Percentiles rank a stretch among this genome's conserved stretches.
Evolutionary conservation across 1,139 yeast species (phyloP).

Genomic region (Diutina catenulata): DNA sequence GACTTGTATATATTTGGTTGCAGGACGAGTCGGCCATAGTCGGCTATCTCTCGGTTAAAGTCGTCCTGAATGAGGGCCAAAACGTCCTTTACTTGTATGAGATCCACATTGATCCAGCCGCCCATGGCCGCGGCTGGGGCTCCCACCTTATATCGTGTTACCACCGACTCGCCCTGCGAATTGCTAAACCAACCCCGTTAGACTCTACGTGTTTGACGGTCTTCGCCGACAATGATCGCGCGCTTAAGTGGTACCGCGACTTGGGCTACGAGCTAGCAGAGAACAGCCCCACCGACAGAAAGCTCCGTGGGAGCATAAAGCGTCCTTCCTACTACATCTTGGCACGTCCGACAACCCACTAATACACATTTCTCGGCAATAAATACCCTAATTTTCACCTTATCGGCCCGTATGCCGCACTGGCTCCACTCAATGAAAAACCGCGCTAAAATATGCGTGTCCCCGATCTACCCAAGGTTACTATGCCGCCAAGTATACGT

Average conservation of each 20-base stretch:
- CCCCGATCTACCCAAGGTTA: no score
- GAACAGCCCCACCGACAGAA: constrained; percentile 33
- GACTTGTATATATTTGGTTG: constrained; percentile 28
- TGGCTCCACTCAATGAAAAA: no score
- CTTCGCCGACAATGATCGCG: constrained; percentile 32
- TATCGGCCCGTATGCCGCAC: no score
- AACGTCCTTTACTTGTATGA: constrained; percentile 41
- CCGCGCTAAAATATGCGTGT: no score
- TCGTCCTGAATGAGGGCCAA: constrained; percentile 19
- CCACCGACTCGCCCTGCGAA: constrained; percentile 11
- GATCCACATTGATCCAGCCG: constrained; percentile 28
- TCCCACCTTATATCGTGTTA: constrained; percentile 18
- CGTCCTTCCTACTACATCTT: neutral
- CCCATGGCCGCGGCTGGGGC: constrained; percentile 25
- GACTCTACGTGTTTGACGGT: constrained; percentile 37
- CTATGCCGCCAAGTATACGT: no score
- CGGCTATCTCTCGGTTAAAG: constrained; percentile 34
- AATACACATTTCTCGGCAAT: no score
- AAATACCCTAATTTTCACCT: no score
- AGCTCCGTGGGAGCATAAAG: constrained; percentile 14
- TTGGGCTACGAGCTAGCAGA: constrained; percentile 26
- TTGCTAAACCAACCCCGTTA: constrained; percentile 9
- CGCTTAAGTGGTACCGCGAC: constrained; percentile 30
- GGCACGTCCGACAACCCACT: no score
- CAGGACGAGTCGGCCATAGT: constrained; percentile 13